Base-by-base conservation (phyloP, 805 yeast genomes). In the Cyberlindnera xylosilytica region DNA sequence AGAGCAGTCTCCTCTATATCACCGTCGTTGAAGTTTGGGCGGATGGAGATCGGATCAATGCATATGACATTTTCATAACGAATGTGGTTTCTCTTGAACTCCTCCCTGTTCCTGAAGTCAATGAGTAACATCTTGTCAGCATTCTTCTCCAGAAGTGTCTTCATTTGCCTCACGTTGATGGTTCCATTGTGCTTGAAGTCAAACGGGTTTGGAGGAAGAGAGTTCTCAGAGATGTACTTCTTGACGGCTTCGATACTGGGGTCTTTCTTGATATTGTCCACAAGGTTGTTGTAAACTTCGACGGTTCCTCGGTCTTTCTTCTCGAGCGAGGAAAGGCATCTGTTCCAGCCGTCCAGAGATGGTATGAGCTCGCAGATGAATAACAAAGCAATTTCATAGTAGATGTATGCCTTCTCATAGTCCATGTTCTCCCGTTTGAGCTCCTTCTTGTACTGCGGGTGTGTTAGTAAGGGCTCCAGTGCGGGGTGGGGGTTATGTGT, bases 1-100 rank as follows among this genome's bases (percentile, higher is more conserved):
- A 80, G 64, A 10, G 91, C 72, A 36, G 76, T 64, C 33, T 69
- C 72, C 51, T 83, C 86, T n/a, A 90, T 63, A 41, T 83, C 91
- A n/a, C 60, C 63, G 52, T 85, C 87, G 0, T 76, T 68, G 55
- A 77, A 76, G 9, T 66, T 64, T 1, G 63, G 59, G 39, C 78
- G 63, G 16, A 81, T 65, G 1, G 78, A 70, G 16, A 74, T 69
- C 0, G 97, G 97, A 40, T 87, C 96, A 16, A 90, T 73, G 57
- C 90, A 86, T 10, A 87, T 72, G 8, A 84, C 61, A 41, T 83
- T 76, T 3, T 66, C 63, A 20, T 78, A 65, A 11, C 73, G 66
- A 18, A 90, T 78, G 60, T 88, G 97, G 36, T 76, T 74, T 33
- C 67, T 65, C 36, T 78, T 74, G 56, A 74, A 89, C 28, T 78